Percentiles rank a stretch among this genome's conserved stretches.
phyloP scores from a whole-genome alignment of 2,329 filamentous ascomycete species.

The Xylaria sp. region DNA sequence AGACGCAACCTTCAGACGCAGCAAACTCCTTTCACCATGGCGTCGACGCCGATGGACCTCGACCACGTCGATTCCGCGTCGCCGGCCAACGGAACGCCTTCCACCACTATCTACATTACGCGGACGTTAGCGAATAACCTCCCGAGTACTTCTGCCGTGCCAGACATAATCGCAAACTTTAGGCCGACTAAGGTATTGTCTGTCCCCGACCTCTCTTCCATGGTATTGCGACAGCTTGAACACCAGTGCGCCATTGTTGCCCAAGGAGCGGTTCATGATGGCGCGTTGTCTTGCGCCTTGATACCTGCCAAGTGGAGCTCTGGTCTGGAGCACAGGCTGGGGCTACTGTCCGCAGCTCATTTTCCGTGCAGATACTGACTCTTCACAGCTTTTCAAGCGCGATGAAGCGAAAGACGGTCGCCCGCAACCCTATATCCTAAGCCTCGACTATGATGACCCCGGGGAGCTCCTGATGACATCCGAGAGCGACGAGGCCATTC shows the following conservation, averaged over 20 bases:
- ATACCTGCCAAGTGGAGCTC: too few species aligned
- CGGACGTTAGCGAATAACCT: slow-evolving; percentile 51
- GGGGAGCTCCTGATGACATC: slow-evolving; percentile 91
- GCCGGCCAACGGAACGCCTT: slow-evolving; percentile 46
- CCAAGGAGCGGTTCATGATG: not conserved
- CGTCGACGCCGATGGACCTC: slow-evolving; percentile 63
- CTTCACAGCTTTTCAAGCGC: slow-evolving; percentile 62
- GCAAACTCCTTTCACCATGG: slow-evolving; percentile 45
- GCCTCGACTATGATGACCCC: slow-evolving; percentile 94
- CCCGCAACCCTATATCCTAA: slow-evolving; percentile 72
- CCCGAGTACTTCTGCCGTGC: slow-evolving; percentile 67
- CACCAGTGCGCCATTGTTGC: not conserved
- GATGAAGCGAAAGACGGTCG: slow-evolving; percentile 60
- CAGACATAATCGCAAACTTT: slow-evolving; percentile 78
- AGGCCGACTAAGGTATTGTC: slow-evolving; percentile 74
- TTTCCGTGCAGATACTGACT: slow-evolving; percentile 13
- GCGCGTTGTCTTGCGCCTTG: not conserved
- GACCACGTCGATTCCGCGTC: slow-evolving; percentile 51
- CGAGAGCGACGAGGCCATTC: slow-evolving; percentile 91
- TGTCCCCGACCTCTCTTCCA: not conserved
- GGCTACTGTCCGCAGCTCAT: slow-evolving; percentile 20
- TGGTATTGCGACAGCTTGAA: not conserved
- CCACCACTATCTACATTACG: slow-evolving; percentile 54
- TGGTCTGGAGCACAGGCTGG: too few species aligned
- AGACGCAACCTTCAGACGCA: not conserved